Evolutionary conservation across 1,284 basidiomycete genomes (phyloP).

Genomic region (Sporisorium exsertum): DNA sequence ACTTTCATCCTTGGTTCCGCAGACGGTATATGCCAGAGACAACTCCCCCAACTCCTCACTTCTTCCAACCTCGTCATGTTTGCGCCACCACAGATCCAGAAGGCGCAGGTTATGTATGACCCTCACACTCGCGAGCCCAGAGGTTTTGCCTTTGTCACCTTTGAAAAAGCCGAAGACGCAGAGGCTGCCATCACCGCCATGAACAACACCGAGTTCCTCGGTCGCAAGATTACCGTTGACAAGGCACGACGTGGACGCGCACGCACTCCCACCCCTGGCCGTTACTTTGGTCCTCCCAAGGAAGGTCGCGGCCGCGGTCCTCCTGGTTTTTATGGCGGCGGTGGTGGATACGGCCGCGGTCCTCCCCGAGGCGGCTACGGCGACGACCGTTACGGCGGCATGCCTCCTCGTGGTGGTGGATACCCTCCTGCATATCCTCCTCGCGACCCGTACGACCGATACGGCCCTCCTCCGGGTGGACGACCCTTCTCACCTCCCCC

Average conservation of each 20-base stretch:
- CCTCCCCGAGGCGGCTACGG: conserved; percentile 44
- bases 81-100: conserved; percentile 70
- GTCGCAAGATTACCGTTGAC: conserved; percentile 86
- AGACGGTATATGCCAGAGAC: no score
- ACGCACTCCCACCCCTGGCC: conserved; percentile 91
- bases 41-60: no score
- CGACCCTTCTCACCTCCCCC: conserved; percentile 50
- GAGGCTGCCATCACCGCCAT: conserved; percentile 86
- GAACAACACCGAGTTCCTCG: conserved; percentile 84
- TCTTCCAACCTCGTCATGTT: neutral
- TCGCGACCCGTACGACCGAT: conserved; percentile 67
- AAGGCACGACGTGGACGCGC: conserved; percentile 95
- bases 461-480: conserved; percentile 61
- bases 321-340: conserved; percentile 50
- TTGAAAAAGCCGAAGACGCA: conserved; percentile 87
- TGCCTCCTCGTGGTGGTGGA: conserved; percentile 77
- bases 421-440: conserved; percentile 64
- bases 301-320: conserved; percentile 73
- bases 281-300: conserved; percentile 92
- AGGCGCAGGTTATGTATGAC: conserved; percentile 95
- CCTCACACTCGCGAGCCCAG: conserved; percentile 95
- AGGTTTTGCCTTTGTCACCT: conserved; percentile 97
- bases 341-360: conserved; percentile 35
- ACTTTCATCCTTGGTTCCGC: no score
- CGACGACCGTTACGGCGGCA: conserved; percentile 75